Conservation (phyloP, 306 rosid species). For the Vigna nakashimae region DNA sequence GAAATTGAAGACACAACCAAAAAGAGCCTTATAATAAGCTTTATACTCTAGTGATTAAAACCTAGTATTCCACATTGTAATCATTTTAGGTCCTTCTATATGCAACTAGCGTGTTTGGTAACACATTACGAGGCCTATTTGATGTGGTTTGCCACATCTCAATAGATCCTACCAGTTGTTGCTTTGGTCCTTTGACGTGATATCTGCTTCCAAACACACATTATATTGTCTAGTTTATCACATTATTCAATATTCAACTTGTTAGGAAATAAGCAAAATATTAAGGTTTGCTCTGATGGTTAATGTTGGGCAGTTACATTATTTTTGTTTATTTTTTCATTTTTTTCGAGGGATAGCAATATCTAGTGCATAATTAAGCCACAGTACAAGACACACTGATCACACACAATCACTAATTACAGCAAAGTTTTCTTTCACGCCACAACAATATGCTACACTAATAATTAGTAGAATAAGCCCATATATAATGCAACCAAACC, state of each 20-base stretch:
- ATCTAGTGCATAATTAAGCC: neutral
- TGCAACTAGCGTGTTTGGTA: neutral
- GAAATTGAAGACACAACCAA: too few relatives aligned
- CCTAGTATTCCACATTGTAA: slow-evolving; percentile 17
- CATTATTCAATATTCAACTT: neutral
- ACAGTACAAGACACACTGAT: neutral
- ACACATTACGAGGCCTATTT: neutral
- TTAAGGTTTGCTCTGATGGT: neutral
- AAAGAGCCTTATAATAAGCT: neutral
- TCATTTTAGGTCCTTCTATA: neutral
- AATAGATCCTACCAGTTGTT: neutral
- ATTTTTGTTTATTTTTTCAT: neutral
- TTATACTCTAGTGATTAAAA: neutral
- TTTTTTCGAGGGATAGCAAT: neutral
- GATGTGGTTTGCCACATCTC: neutral
- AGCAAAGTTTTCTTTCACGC: neutral
- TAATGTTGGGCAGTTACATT: neutral
- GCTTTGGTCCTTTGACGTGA: neutral
- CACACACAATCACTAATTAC: neutral
- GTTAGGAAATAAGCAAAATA: neutral
- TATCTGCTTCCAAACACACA: neutral
- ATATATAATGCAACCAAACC: neutral
- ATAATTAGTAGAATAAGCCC: neutral
- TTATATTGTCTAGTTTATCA: neutral
- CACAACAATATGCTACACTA: neutral